Base-by-base conservation (phyloP, 257 asterid species). In the Ophiorrhiza pumila region DNA sequence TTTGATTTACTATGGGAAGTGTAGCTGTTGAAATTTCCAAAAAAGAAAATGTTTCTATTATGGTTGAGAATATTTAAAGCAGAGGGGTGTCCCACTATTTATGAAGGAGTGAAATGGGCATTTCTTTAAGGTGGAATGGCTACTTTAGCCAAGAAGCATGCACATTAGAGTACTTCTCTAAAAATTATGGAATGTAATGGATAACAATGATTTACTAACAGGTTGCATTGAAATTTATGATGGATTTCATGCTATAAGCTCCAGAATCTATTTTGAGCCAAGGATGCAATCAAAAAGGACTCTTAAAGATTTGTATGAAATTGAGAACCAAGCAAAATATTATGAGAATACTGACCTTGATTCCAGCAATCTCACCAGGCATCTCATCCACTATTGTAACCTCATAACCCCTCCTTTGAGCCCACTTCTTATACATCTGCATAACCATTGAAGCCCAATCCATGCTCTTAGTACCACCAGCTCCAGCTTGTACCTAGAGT, bases 381-480 rank as follows among this genome's bases (percentile, higher is more conserved):
- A 92, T 90, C 85, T 95, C 97, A 75, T 92, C 98, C 74, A 90
- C 97, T 49, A 92, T 87, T 57, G 96, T 80, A 71, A 90, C 89
- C 20, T 88, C 78, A 83, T 75, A 95, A 66, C 93, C 96, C 41
- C 86, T 90, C 67, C 56, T 79, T 75, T 92, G 92, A 78, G 99
- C 97, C 99, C 99, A 95, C 64, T 74, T 81, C 77, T 81, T 89
- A 83, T 95, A 95, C 99, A 92, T 95, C 87, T 90, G 98, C 88
- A 90, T 84, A 77, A 95, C 88, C 93, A 92, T 95, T 56, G 92
- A 86, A 79, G 99, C 97, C 98, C 99, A 92, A 80, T 92, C 99
- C 95, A 87, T 89, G 87, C 98, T 92, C 90, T 95, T 98, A 42
- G 99, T 95, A 69, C 98, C 99, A 71, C 99, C 99, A 73, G 99